Conservation (phyloP, 306 rosid species). For the Prunus dulcis region DNA sequence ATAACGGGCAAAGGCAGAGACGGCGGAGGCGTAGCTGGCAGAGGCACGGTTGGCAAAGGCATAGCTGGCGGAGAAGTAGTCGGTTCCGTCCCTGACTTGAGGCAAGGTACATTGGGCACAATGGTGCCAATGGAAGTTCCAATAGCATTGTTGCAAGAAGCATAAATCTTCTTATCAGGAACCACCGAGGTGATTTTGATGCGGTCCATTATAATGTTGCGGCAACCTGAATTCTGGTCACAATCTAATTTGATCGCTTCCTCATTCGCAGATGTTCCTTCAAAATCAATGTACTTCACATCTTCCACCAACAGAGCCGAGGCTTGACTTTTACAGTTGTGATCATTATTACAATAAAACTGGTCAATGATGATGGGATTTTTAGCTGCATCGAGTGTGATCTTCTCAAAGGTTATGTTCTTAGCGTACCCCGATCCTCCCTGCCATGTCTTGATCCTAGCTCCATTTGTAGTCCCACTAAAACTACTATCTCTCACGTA, state of each 20-base stretch:
- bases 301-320: slow-evolving; percentile 17
- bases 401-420: slow-evolving; percentile 7
- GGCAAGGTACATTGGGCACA: no score
- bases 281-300: slow-evolving; percentile 12
- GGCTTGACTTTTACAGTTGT: not conserved
- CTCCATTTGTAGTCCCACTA: slow-evolving; percentile 10
- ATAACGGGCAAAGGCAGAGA: no score
- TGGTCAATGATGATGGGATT: slow-evolving; percentile 26
- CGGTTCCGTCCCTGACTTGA: no score
- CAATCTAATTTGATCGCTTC: slow-evolving; percentile 22
- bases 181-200: slow-evolving; percentile 3
- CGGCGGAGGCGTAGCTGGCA: no score
- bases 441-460: slow-evolving; percentile 30
- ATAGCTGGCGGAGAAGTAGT: no score
- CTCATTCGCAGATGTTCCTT: slow-evolving; percentile 24
- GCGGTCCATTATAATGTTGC: slow-evolving; percentile 8
- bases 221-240: slow-evolving; percentile 8
- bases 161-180: not conserved
- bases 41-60: no score
- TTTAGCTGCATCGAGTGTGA: not conserved
- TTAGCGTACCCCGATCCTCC: slow-evolving; percentile 25
- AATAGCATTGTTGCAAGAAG: slow-evolving; percentile 15
- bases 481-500: not conserved
- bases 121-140: slow-evolving; percentile 1
- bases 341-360: not conserved